These are phyloP conservation scores for Sporothrix mexicana DNA, from an alignment of 2,329 filamentous ascomycete species.

Conservation along the genomic window DNA sequence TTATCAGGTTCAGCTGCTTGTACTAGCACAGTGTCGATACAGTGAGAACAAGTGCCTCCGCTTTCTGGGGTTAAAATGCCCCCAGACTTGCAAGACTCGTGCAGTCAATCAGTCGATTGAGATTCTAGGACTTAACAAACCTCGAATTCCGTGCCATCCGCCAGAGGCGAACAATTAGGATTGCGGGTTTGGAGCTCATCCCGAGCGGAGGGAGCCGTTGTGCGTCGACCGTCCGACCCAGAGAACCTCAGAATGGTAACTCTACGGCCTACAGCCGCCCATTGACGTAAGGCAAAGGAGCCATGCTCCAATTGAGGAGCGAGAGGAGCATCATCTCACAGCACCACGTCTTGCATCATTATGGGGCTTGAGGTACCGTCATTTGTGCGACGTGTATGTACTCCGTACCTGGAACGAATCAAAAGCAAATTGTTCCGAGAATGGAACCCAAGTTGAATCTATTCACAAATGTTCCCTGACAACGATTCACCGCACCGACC, in stretches of 20 bases:
- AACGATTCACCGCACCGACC: background rate
- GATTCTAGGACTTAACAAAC: background rate
- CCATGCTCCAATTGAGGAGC: too few species aligned
- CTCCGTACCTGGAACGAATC: too few species aligned
- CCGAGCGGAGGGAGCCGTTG: conserved; percentile 2
- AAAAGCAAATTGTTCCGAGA: background rate
- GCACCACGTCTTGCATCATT: too few species aligned
- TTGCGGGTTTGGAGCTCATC: background rate
- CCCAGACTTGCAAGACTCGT: background rate
- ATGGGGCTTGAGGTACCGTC: too few species aligned
- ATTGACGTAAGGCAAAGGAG: too few species aligned
- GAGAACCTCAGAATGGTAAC: background rate
- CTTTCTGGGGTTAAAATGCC: conserved; percentile 7
- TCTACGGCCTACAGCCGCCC: background rate
- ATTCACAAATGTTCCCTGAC: background rate
- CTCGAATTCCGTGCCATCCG: background rate
- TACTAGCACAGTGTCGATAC: conserved; percentile 22
- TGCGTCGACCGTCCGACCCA: background rate
- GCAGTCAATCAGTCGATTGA: background rate
- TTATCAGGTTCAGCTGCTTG: conserved; percentile 6
- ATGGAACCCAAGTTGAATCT: background rate
- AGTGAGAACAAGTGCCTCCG: background rate
- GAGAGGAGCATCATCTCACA: background rate
- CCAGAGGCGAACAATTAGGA: too few species aligned
- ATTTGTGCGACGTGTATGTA: too few species aligned